A percentile compares a stretch with the other conserved stretches of the same genome.
Conservation (phyloP, 2,329 filamentous ascomycete species). For the Talaromyces sp. region DNA sequence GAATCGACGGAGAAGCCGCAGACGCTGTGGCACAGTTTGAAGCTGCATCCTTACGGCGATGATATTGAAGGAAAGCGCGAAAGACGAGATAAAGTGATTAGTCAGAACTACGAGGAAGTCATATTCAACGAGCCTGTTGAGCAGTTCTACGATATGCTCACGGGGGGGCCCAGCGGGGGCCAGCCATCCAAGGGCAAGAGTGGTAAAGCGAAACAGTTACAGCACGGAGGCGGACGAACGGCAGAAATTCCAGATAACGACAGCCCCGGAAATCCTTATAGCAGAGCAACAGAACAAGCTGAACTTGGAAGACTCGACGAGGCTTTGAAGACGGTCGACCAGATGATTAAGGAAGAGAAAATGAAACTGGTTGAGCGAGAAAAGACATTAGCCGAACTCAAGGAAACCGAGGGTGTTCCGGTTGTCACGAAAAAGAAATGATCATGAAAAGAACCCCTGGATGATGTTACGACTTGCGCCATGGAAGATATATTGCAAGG, state of each 20-base stretch:
- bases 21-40: conserved; percentile 88
- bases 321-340: conserved; percentile 54
- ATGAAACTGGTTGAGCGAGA: conserved; percentile 56
- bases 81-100: conserved; percentile 59
- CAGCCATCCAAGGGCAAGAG: conserved; percentile 52
- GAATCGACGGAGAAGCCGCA: conserved; percentile 89
- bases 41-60: conserved; percentile 80
- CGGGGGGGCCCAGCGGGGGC: conserved; percentile 51
- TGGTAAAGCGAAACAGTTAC: conserved; percentile 44
- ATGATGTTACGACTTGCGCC: background rate
- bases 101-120: conserved; percentile 86
- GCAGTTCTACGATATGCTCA: conserved; percentile 82
- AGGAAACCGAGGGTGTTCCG: conserved; percentile 38
- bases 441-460: conserved; percentile 1
- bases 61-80: conserved; percentile 69
- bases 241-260: conserved; percentile 68
- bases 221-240: conserved; percentile 54
- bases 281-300: conserved; percentile 62
- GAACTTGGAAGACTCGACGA: conserved; percentile 60
- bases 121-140: conserved; percentile 97
- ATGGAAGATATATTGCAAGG: background rate
- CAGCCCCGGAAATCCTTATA: conserved; percentile 65
- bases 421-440: conserved; percentile 38
- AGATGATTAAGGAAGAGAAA: conserved; percentile 60
- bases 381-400: conserved; percentile 50